phyloP scores from a whole-genome alignment of 1,284 basidiomycete genomes.

The Waitea zeae region DNA sequence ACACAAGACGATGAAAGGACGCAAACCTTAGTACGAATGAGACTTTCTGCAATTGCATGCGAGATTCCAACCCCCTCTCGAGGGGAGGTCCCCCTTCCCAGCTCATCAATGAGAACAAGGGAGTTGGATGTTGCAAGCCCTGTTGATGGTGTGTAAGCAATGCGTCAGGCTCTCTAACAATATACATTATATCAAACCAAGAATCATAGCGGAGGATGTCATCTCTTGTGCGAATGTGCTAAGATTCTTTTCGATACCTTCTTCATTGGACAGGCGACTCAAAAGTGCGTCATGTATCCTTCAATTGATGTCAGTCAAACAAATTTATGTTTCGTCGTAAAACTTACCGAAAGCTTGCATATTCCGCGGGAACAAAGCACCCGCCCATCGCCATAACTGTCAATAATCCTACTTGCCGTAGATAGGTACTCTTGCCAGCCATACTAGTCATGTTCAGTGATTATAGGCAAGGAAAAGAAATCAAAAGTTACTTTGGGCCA shows the following conservation, averaged over 20 bases:
- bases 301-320: neutral
- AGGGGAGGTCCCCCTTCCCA: slow-evolving; percentile 79
- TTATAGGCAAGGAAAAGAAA: neutral
- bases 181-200: slow-evolving; percentile 26
- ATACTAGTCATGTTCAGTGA: slow-evolving; percentile 1
- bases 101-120: slow-evolving; percentile 80
- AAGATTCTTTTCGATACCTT: slow-evolving; percentile 72
- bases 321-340: neutral
- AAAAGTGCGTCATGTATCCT: slow-evolving; percentile 74
- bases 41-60: slow-evolving; percentile 81
- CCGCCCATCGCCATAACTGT: slow-evolving; percentile 79
- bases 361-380: slow-evolving; percentile 83
- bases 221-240: slow-evolving; percentile 93
- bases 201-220: slow-evolving; percentile 77
- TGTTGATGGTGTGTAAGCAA: slow-evolving; percentile 12
- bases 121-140: slow-evolving; percentile 61
- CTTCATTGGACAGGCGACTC: slow-evolving; percentile 83
- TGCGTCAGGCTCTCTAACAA: neutral
- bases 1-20: slow-evolving; percentile 1
- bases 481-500: slow-evolving; percentile 59
- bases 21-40: slow-evolving; percentile 56
- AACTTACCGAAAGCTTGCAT: slow-evolving; percentile 64
- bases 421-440: slow-evolving; percentile 78
- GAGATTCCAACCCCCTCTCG: slow-evolving; percentile 79
- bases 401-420: slow-evolving; percentile 75